A percentile compares a stretch with the other conserved stretches of the same genome.
phyloP scores from a whole-genome alignment of 129 eudicot species.

The Flaveria bidentis region DNA sequence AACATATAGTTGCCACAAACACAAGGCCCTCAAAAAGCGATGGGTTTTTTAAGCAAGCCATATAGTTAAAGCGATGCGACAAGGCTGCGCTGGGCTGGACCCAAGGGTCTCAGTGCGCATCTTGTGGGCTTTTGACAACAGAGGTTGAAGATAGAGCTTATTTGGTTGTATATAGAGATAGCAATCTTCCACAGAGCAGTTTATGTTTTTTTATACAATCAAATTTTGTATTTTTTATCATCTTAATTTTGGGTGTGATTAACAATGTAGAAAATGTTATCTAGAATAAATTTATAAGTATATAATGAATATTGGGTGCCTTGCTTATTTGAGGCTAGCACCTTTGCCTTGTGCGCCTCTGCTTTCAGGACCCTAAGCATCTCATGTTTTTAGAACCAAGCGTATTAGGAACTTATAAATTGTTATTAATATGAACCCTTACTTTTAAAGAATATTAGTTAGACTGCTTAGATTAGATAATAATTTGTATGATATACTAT shows the following conservation, averaged over 20 bases:
- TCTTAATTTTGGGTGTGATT: neutral
- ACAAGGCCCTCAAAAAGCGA: too few relatives aligned
- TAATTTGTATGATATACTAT: neutral
- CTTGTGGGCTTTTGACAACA: too few relatives aligned
- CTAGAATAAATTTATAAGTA: neutral
- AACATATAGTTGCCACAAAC: neutral
- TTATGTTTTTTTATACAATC: too few relatives aligned
- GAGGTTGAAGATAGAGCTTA: neutral
- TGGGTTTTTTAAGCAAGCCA: too few relatives aligned
- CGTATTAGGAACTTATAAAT: neutral
- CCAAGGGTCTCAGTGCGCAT: too few relatives aligned
- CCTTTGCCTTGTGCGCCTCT: neutral
- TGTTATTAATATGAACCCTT: neutral
- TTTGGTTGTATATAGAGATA: neutral
- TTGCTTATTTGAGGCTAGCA: neutral
- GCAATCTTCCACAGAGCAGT: neutral
- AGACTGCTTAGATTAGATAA: neutral
- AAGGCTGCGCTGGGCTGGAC: too few relatives aligned
- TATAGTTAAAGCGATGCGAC: too few relatives aligned
- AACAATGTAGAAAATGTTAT: neutral
- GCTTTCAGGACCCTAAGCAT: neutral
- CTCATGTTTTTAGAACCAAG: neutral
- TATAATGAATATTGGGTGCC: neutral
- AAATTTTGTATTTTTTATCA: neutral
- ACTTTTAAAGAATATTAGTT: neutral